Base-by-base conservation (phyloP, 2,329 filamentous ascomycete species). In the Fusarium continuum region DNA sequence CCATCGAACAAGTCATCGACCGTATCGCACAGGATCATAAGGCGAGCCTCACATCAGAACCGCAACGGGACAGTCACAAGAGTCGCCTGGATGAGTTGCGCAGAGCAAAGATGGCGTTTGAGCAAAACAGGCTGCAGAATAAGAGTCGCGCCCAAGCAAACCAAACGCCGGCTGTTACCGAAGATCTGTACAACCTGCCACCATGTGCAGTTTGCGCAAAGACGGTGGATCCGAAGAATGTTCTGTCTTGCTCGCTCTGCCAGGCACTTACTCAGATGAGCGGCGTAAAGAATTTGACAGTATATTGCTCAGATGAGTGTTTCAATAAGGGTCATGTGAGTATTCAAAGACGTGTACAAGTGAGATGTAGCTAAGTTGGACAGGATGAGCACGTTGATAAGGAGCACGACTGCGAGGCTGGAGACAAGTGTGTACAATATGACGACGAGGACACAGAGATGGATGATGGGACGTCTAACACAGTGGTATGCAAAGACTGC, bases 51-150 rank as follows among this genome's bases (percentile, higher is more conserved):
- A 72, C 49, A 39, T 63, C 71, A 16, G 70, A 76, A 52, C 72
- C 73, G 2, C 74, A 78, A 35, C 76, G 80, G 11, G 75, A 79
- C 35, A 74, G 70, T 25, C 76, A 79, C 54, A 64, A 65, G 50
- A 68, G 65, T 47, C 77, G 80, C 9, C 70, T 83, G 4, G 79
- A 82, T 51, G 81, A 83, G 65, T 74, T 84, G 5, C 76, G 75
- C 16, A 74, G 82, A 53, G 82, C 82, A 23, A 82, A 79, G 67
- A 79, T 76, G 55, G 80, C 81, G 8, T 80, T 82, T 73, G 81
- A 82, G 67, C 80, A 78, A 65, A 76, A 76, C 67, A 78, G 70
- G 69, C 73, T 66, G 61, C 74, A 73, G 70, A 75, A 67, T 71
- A 78, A 76, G 73, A 71, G 69, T 67, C 76, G 67, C 45, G 71